Evolutionary conservation across 2,329 filamentous ascomycete species (phyloP), one percentile per base, ranked within the genome.

Genomic region (Colletotrichum sp.): DNA sequence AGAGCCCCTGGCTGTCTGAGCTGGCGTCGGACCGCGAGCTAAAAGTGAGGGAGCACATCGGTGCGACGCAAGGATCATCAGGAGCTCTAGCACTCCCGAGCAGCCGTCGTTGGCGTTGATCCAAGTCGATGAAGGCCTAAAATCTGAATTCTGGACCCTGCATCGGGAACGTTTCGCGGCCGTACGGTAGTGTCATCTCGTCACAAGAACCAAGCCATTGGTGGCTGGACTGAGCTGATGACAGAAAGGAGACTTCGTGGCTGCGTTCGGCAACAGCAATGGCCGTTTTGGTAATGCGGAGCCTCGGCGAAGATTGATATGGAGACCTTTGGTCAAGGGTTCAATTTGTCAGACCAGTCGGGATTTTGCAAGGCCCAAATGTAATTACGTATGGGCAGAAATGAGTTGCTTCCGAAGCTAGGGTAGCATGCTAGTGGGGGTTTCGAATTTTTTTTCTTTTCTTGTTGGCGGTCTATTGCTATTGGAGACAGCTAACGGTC

Each of bases 81-180:
- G 21, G 21, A 16, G 43, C 70, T 64, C 60, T 48, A 64, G 32
- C 48, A 52, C 32, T 68, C 56, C 28, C 36, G 30, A 62, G 55
- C 24, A 62, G 26, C n/a, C 9, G 56, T 30, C 56, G 9, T 28
- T 32, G 56, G 36, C 56, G 26, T 28, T 32, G 36, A n/a, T 55
- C 64, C n/a, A 71, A 60, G 52, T 26, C 56, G 65, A 71, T 38
- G 28, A 65, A 71, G 52, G 13, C 61, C 28, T 52, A 28, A 43
- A 26, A 72, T 68, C 72, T 64, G 15, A 55, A 56, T 62, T 43
- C 43, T 72, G 56, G 73, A 75, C 69, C 62, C 69, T 75, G 62
- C 62, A 62, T 30, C 38, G 26, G 58, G 58, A 24, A 73, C 62
- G 64, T 73, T 65, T 68, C 24, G 56, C 21, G 64, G 28, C 56